Percentiles rank a stretch among this genome's conserved stretches.
Conservation (phyloP, 257 asterid species). For the Lithospermum erythrorhizon region DNA sequence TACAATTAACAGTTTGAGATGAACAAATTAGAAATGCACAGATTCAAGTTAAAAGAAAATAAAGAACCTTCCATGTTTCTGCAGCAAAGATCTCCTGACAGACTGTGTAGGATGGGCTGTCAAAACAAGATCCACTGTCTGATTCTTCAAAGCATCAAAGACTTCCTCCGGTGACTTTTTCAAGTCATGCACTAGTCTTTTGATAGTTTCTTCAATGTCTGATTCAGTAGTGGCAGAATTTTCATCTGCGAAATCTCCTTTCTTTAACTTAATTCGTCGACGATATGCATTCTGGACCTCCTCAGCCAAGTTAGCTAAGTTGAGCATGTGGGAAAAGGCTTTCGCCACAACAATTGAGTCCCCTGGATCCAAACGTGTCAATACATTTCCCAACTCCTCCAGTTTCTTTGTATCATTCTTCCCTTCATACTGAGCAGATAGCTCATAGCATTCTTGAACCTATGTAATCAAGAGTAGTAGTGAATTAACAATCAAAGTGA, state of each 20-base stretch:
- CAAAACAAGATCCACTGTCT: conserved; percentile 40
- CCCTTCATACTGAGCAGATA: conserved; percentile 39
- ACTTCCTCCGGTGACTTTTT: conserved; percentile 38
- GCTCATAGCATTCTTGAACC: conserved; percentile 44
- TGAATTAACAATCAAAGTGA: neutral
- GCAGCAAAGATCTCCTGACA: conserved; percentile 40
- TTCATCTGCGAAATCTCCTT: conserved; percentile 28
- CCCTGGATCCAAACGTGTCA: conserved; percentile 44
- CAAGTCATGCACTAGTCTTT: conserved; percentile 34
- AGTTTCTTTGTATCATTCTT: conserved; percentile 25
- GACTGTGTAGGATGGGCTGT: conserved; percentile 52
- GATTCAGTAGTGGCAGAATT: conserved; percentile 37
- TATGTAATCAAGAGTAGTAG: conserved; percentile 2
- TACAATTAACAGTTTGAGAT: neutral
- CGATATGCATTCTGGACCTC: conserved; percentile 40
- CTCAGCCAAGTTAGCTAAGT: conserved; percentile 44
- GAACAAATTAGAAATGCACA: neutral
- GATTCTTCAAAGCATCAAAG: conserved; percentile 42
- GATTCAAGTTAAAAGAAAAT: no score
- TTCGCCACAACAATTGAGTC: conserved; percentile 44
- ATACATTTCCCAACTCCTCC: conserved; percentile 32
- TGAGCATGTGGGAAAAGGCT: conserved; percentile 44
- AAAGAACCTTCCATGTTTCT: conserved; percentile 34
- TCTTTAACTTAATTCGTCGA: conserved; percentile 29
- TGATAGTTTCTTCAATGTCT: conserved; percentile 38